phyloP scores from a whole-genome alignment of 805 yeast species.

The Zygosaccharomyces pseudorouxii region DNA sequence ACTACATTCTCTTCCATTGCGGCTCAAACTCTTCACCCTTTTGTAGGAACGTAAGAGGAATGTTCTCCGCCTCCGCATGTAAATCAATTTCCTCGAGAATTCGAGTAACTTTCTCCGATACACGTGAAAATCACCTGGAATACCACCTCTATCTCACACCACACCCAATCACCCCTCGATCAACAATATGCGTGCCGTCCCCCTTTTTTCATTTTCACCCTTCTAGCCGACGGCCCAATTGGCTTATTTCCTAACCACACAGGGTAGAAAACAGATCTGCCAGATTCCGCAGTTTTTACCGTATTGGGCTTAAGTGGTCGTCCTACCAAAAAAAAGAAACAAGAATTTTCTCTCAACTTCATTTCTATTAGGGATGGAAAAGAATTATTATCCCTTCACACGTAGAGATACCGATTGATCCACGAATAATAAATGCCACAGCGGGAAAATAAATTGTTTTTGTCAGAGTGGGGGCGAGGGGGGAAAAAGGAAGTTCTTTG shows the following conservation, averaged over 20 bases:
- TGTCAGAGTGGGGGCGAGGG: background rate
- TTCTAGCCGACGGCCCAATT: background rate
- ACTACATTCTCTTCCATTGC: too few species aligned
- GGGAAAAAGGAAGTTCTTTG: too few species aligned
- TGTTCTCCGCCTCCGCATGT: background rate
- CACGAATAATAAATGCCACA: background rate
- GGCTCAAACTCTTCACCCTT: background rate
- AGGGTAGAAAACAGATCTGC: background rate
- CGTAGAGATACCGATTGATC: background rate
- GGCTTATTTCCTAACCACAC: background rate
- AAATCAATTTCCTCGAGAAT: background rate
- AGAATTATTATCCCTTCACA: background rate
- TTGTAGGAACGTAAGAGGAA: background rate
- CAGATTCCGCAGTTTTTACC: background rate
- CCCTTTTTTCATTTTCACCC: background rate
- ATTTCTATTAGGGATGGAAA: background rate
- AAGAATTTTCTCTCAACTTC: background rate
- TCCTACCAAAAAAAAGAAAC: background rate
- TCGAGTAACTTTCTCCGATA: background rate
- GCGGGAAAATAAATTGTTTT: background rate
- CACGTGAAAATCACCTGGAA: too few species aligned
- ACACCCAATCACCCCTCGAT: background rate
- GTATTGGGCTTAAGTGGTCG: background rate
- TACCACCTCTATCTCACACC: too few species aligned
- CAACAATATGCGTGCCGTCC: background rate